Evolutionary conservation across 441 rosid genomes (phyloP).

Genomic region (Rhodomyrtus psidioides): DNA sequence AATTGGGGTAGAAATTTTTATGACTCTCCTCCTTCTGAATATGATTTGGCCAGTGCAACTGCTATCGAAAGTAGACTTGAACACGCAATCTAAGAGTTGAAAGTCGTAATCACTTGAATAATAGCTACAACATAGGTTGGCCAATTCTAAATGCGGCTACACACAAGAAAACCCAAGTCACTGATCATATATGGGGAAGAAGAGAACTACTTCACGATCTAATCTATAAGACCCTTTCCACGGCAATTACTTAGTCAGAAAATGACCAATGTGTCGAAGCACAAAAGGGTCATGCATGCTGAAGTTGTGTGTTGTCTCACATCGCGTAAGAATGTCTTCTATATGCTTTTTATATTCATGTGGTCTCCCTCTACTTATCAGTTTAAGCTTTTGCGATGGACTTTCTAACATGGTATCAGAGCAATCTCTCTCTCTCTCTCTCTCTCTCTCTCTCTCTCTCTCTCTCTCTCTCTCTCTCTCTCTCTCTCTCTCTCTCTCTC

Average conservation of each 20-base stretch:
- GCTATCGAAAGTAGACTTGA: neutral
- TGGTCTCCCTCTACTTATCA: too few species aligned
- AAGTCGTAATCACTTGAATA: neutral
- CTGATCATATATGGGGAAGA: neutral
- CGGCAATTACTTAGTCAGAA: neutral
- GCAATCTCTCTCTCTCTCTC: too few species aligned
- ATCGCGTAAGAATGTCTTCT: too few species aligned
- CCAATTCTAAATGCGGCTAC: too few species aligned
- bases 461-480: too few species aligned
- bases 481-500: too few species aligned
- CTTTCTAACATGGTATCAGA: too few species aligned
- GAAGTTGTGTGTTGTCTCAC: too few species aligned
- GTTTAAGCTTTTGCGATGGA: too few species aligned
- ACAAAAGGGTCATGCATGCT: too few species aligned
- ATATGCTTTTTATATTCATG: too few species aligned
- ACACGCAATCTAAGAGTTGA: neutral
- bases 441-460: too few species aligned
- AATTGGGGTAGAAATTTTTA: neutral
- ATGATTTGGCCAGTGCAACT: neutral
- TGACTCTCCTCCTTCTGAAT: neutral
- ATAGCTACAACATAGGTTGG: neutral
- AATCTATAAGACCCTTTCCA: neutral
- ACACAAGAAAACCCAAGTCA: neutral
- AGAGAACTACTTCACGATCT: neutral
- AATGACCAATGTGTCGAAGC: neutral